These are phyloP conservation scores for Sphaerobolus stellatus DNA, from an alignment of 1,284 basidiomycete genomes.

Conservation along the genomic window DNA sequence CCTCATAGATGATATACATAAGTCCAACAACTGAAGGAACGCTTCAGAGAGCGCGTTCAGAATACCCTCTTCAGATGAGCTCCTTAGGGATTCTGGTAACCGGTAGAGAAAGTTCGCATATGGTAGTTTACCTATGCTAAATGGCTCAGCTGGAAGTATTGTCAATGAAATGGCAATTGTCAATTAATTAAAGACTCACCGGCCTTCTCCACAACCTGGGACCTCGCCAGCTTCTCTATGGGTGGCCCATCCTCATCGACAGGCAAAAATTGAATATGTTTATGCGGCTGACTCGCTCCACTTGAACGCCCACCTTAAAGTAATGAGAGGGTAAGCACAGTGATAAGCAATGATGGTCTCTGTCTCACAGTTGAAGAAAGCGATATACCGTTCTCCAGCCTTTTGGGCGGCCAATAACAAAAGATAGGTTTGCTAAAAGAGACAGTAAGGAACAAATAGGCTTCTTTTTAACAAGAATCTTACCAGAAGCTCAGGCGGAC, in stretches of 20 bases:
- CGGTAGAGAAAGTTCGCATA: slow-evolving; percentile 81
- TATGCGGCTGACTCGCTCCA: slow-evolving; percentile 85
- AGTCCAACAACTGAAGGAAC: slow-evolving; percentile 75
- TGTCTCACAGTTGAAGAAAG: slow-evolving; percentile 80
- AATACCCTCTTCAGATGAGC: slow-evolving; percentile 44
- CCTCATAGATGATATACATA: slow-evolving; percentile 73
- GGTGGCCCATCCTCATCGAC: slow-evolving; percentile 66
- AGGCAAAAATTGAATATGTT: slow-evolving; percentile 83
- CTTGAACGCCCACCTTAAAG: slow-evolving; percentile 69
- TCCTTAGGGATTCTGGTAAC: slow-evolving; percentile 49
- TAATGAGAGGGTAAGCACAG: too few relatives aligned
- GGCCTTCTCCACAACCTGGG: slow-evolving; percentile 55
- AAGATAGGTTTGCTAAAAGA: slow-evolving; percentile 52
- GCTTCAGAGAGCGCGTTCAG: slow-evolving; percentile 50
- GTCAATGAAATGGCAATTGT: neutral
- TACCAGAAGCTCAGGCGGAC: slow-evolving; percentile 69
- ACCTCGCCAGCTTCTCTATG: slow-evolving; percentile 65
- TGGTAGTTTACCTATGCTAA: slow-evolving; percentile 63
- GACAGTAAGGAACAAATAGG: neutral
- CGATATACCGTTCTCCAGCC: slow-evolving; percentile 59
- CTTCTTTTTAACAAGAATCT: neutral
- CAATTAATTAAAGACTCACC: slow-evolving; percentile 41
- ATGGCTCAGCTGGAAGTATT: slow-evolving; percentile 60
- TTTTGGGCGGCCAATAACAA: slow-evolving; percentile 69
- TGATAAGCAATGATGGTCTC: slow-evolving; percentile 6